Percentiles rank a stretch among this genome's conserved stretches.
Evolutionary conservation across 768 basidiomycete species (phyloP).

Genomic region (Pleurotus pulmonarius): DNA sequence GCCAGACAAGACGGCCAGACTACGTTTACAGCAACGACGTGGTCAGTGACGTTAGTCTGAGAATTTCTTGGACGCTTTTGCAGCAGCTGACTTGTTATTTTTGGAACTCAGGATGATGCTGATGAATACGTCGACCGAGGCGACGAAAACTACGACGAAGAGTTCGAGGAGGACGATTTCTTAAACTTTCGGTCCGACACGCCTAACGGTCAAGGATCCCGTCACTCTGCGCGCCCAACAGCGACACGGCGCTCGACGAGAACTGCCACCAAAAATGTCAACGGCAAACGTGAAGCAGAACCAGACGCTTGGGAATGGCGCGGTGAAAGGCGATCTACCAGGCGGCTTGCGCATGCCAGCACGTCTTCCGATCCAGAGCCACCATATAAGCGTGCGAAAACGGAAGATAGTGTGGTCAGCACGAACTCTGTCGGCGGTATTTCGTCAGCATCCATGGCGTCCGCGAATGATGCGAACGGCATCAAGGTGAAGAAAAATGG

Average conservation of each 20-base stretch:
- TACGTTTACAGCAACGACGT: constrained; percentile 72
- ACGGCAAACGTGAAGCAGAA: constrained; percentile 46
- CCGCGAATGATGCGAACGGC: constrained; percentile 25
- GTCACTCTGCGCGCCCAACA: constrained; percentile 25
- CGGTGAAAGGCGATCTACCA: constrained; percentile 69
- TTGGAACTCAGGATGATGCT: constrained; percentile 47
- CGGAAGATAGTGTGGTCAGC: constrained; percentile 68
- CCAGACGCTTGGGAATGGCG: constrained; percentile 64
- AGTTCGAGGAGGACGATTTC: constrained; percentile 53
- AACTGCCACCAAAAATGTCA: constrained; percentile 41
- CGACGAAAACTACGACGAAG: constrained; percentile 64
- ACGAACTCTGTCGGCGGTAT: constrained; percentile 44
- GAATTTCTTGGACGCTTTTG: constrained; percentile 11
- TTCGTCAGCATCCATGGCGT: constrained; percentile 25
- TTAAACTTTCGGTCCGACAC: constrained; percentile 36
- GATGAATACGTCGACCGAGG: constrained; percentile 68
- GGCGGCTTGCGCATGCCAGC: constrained; percentile 57
- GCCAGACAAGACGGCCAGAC: constrained; percentile 69
- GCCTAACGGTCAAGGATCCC: constrained; percentile 38
- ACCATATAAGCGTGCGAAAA: constrained; percentile 67
- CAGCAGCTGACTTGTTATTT: constrained; percentile 24
- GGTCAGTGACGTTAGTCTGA: constrained; percentile 58
- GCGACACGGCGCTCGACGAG: constrained; percentile 54
- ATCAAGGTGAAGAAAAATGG: constrained; percentile 50
- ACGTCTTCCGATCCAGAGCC: constrained; percentile 46